These are phyloP conservation scores for Aspergillus sojae DNA, from an alignment of 2,329 filamentous ascomycete genomes.

Conservation along the genomic window DNA sequence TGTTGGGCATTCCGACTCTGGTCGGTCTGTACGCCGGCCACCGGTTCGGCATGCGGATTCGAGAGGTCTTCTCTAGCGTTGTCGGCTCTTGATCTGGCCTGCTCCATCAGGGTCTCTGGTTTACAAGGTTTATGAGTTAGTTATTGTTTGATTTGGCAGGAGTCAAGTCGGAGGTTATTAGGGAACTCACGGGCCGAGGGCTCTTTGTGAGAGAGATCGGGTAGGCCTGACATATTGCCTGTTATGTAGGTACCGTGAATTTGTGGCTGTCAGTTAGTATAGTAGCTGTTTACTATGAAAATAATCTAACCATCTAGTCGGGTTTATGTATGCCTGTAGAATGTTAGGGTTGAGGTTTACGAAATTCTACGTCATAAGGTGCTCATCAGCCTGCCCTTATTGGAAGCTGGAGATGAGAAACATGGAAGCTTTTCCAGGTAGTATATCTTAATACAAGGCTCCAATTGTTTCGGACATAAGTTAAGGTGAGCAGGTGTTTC, in stretches of 20 bases:
- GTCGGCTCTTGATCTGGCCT: neutral
- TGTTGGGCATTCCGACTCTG: neutral
- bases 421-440: no score
- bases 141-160: neutral
- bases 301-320: neutral
- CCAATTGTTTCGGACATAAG: no score
- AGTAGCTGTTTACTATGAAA: neutral
- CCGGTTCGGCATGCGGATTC: neutral
- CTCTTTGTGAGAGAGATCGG: slow-evolving; percentile 14
- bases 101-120: neutral
- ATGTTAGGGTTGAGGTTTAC: neutral
- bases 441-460: no score
- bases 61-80: slow-evolving; percentile 2
- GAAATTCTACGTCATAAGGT: neutral
- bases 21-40: slow-evolving; percentile 1
- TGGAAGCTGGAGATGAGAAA: neutral
- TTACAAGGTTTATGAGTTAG: neutral
- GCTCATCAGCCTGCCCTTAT: neutral
- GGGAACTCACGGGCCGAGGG: slow-evolving; percentile 9
- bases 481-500: neutral
- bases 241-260: neutral
- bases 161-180: neutral
- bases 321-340: neutral
- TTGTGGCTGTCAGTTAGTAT: no score
- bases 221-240: neutral